phyloP scores from a whole-genome alignment of 2,329 filamentous ascomycete species.

The Paramyrothecium sp. region DNA sequence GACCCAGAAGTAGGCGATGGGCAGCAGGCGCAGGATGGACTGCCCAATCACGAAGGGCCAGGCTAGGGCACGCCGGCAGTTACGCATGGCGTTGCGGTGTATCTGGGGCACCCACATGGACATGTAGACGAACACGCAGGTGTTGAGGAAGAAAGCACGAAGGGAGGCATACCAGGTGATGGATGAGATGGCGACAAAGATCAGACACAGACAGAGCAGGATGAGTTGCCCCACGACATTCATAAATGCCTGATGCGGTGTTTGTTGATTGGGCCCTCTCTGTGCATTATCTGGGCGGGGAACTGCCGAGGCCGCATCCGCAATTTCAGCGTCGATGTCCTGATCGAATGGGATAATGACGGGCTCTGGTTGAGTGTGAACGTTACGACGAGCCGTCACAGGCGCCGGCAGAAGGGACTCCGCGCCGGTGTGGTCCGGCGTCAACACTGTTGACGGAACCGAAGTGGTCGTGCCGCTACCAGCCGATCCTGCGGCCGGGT shows the following conservation, averaged over 20 bases:
- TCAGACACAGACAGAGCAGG: conserved; percentile 51
- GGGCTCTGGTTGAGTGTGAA: conserved; percentile 29
- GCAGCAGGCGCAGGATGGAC: conserved; percentile 72
- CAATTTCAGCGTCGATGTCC: conserved; percentile 61
- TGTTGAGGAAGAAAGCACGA: conserved; percentile 58
- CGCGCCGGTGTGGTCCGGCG: conserved; percentile 21
- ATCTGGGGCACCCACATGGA: conserved; percentile 95
- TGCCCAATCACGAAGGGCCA: conserved; percentile 91
- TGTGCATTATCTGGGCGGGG: conserved; percentile 24
- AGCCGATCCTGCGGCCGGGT: conserved; percentile 8
- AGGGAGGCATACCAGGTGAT: conserved; percentile 57
- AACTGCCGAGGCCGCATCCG: conserved; percentile 37
- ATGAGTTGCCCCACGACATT: conserved; percentile 57
- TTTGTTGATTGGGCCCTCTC: conserved; percentile 18
- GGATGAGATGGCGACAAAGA: conserved; percentile 59
- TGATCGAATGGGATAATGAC: conserved; percentile 64
- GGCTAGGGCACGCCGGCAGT: conserved; percentile 85
- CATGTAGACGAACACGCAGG: conserved; percentile 71
- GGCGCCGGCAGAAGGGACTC: conserved; percentile 36
- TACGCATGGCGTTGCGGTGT: conserved; percentile 82
- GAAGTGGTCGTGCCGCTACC: conserved; percentile 20
- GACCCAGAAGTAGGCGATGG: conserved; percentile 84
- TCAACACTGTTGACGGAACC: conserved; percentile 19
- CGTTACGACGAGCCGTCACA: conserved; percentile 31
- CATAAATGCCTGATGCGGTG: conserved; percentile 43